Percentiles rank a stretch among this genome's conserved stretches.
phyloP scores from a whole-genome alignment of 495 filamentous ascomycete genomes.

The Hypoxylon trugodes region DNA sequence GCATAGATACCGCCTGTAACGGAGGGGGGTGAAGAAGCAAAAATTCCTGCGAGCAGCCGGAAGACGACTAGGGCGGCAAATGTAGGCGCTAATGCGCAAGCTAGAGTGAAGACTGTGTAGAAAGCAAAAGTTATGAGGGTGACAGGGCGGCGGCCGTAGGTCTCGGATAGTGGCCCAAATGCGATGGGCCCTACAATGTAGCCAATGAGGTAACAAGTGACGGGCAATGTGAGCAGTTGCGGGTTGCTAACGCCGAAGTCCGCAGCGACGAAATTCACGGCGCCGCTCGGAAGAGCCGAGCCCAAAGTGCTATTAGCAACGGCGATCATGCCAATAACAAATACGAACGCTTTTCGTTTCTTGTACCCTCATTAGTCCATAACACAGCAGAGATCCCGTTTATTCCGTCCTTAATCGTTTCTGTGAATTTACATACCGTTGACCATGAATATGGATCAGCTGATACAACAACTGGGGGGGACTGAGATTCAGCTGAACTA shows the following conservation, averaged over 20 bases:
- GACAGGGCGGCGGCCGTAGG: constrained; percentile 76
- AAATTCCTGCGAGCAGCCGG: constrained; percentile 62
- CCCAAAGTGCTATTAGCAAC: constrained; percentile 16
- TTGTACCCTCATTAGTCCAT: not conserved
- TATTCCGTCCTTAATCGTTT: not conserved
- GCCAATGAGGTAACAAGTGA: constrained; percentile 64
- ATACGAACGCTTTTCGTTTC: constrained; percentile 1
- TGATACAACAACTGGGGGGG: not conserved
- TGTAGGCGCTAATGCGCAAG: constrained; percentile 73
- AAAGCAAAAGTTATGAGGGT: constrained; percentile 71
- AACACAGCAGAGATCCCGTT: too few species aligned
- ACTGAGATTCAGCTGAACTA: not conserved
- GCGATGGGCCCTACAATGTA: constrained; percentile 60
- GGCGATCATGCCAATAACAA: not conserved
- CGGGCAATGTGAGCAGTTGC: constrained; percentile 22
- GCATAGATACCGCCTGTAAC: constrained; percentile 84
- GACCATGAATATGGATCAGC: constrained; percentile 2
- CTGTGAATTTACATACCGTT: not conserved
- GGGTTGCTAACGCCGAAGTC: constrained; percentile 5
- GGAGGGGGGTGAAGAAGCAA: constrained; percentile 79
- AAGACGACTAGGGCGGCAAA: constrained; percentile 42
- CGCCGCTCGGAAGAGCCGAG: constrained; percentile 15
- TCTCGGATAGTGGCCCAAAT: constrained; percentile 61
- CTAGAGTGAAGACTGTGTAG: constrained; percentile 77
- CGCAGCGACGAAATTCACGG: not conserved